Conservation (phyloP, 225 moss, liverwort and hornwort species). For the Bryum argenteum region DNA sequence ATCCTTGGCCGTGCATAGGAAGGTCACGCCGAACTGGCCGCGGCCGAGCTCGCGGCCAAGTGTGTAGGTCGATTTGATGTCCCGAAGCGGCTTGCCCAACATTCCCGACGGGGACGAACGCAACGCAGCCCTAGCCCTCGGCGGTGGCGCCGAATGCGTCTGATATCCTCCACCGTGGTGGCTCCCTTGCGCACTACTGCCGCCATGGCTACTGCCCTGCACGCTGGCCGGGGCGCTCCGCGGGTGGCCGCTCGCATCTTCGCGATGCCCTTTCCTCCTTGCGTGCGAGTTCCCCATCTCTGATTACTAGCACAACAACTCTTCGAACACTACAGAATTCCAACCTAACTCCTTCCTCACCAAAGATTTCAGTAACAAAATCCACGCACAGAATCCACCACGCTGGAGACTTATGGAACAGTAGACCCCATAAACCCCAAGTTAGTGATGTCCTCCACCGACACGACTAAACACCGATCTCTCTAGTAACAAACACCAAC, state of each 20-base stretch:
- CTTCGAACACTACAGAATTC: constrained; percentile 7
- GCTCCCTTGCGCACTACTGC: constrained; percentile 19
- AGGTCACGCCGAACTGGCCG: constrained; percentile 60
- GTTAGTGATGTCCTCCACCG: neutral
- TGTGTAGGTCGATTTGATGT: constrained; percentile 35
- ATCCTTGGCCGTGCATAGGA: constrained; percentile 36
- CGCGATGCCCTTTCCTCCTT: constrained; percentile 26
- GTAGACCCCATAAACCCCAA: constrained; percentile 1
- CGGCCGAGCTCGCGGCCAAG: constrained; percentile 56
- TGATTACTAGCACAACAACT: neutral
- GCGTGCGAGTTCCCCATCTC: constrained; percentile 33
- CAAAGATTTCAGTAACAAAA: neutral
- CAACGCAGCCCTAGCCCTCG: neutral
- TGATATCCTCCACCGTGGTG: constrained; percentile 30
- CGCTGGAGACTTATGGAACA: neutral
- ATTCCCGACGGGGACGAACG: constrained; percentile 25
- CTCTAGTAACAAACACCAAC: neutral
- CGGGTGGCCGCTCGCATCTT: constrained; percentile 24
- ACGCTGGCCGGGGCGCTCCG: constrained; percentile 28
- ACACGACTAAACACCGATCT: neutral
- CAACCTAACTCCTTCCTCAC: constrained; percentile 26
- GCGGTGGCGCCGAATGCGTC: constrained; percentile 31
- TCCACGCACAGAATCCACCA: constrained; percentile 1
- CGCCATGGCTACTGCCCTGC: constrained; percentile 30
- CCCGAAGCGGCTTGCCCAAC: constrained; percentile 43